Base-by-base conservation (phyloP, 768 basidiomycete species). In the Panellus pusillus region DNA sequence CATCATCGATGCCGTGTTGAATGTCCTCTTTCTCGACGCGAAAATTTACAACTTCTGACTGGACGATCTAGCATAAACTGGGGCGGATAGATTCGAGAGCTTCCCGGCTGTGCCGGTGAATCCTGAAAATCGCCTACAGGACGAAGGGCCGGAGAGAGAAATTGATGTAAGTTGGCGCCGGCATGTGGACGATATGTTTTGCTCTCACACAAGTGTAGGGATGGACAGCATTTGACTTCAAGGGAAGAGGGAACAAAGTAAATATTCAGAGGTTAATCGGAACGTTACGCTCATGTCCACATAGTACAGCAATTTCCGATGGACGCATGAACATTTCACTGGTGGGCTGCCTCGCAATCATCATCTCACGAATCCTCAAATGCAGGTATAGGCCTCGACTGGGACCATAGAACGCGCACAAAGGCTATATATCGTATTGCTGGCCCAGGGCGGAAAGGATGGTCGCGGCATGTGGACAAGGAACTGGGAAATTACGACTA, bases 401-500 rank as follows among this genome's bases (percentile, higher is more conserved):
- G 85, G 80, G 93, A 97, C 65, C 77, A 88, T 4, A 76, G 77
- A 43, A 80, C 86, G 15, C 77, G 71, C 52, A 79, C 79, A 11
- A 79, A 79, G 38, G 82, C 69, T n/a, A 72, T 97, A 28, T 96
- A 80, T 71, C 82, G 87, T 50, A 86, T 96, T 44, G 75, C 81
- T 18, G 82, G 82, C 31, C 70, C 75, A 39, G 79, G 78, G 6
- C 83, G 84, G 59, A 83, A 86, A 70, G 84, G 86, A 28, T 96
- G 93, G 93, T 94, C 93, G 5, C 74, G 69, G 12, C 74, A 79
- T 58, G 94, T 96, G 8, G 91, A 92, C 66, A 73, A 72, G 1
- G 93, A 96, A 67, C 79, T 87, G n/a, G 92, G 90, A 56, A 92
- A 93, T 67, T 92, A 90, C 66, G 91, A 93, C 61, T 93, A 86